A percentile compares a stretch with the other conserved stretches of the same genome.
Conservation (phyloP, 495 filamentous ascomycete genomes). For the Ramalina intermedia region DNA sequence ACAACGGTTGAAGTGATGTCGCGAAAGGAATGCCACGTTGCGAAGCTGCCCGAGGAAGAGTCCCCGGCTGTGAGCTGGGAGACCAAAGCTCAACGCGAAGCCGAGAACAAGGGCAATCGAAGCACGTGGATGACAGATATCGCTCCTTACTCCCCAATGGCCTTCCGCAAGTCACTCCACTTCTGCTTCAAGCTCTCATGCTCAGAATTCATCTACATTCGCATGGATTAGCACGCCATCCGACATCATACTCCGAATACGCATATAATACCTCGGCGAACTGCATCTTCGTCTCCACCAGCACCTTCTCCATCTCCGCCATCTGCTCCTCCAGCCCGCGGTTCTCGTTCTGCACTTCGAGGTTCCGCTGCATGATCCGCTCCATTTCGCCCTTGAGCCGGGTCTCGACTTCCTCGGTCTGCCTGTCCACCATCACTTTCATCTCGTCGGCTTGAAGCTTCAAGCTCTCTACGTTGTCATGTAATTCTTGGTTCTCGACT, state of each 20-base stretch:
- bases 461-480: constrained; percentile 76
- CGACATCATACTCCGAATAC: neutral
- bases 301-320: constrained; percentile 83
- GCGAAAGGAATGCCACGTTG: neutral
- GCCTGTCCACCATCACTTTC: constrained; percentile 68
- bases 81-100: too few species aligned
- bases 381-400: constrained; percentile 78
- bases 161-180: constrained; percentile 68
- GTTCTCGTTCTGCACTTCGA: constrained; percentile 92
- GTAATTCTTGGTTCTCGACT: constrained; percentile 80
- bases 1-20: neutral
- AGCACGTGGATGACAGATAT: too few species aligned
- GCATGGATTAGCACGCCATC: constrained; percentile 3
- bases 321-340: constrained; percentile 75
- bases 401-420: constrained; percentile 78
- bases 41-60: neutral
- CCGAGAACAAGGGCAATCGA: too few species aligned
- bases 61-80: too few species aligned
- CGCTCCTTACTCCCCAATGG: constrained; percentile 28
- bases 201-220: constrained; percentile 46
- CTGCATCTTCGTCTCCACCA: constrained; percentile 90
- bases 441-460: constrained; percentile 71
- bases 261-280: constrained; percentile 67
- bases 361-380: constrained; percentile 78
- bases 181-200: constrained; percentile 65